A percentile compares a stretch with the other conserved stretches of the same genome.
Conservation (phyloP, 176 grass and related monocot species). For the Calamus simplicifolius region DNA sequence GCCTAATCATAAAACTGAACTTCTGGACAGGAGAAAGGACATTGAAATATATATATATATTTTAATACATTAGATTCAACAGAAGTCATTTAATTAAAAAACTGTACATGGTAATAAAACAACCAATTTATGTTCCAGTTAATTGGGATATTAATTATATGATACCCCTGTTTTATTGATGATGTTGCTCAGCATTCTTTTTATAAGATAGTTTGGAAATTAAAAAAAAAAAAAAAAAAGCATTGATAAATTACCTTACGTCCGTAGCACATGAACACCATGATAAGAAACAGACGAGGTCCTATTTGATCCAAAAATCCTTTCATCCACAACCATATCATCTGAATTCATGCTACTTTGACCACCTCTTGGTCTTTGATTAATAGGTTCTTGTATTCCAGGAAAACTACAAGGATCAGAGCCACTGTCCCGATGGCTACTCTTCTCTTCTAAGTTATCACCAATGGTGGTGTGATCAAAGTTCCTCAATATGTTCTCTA, state of each 20-base stretch:
- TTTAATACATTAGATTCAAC: no score
- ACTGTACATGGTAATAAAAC: no score
- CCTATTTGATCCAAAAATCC: slow-evolving; percentile 7
- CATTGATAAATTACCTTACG: not conserved
- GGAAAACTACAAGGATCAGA: slow-evolving; percentile 36
- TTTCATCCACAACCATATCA: slow-evolving; percentile 14
- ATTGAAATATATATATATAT: no score
- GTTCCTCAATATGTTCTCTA: not conserved
- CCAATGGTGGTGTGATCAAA: slow-evolving; percentile 11
- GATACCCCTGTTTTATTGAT: no score
- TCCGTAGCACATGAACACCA: slow-evolving; percentile 6
- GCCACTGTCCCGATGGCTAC: slow-evolving; percentile 18
- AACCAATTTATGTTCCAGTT: no score
- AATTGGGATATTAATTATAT: no score
- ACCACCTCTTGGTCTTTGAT: not conserved
- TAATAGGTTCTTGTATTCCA: not conserved
- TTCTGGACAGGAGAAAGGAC: no score
- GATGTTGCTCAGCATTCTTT: no score
- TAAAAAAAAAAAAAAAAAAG: no score
- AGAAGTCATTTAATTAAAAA: no score
- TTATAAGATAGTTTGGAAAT: no score
- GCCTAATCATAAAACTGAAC: no score
- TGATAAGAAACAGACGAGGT: slow-evolving; percentile 2
- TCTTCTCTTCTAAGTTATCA: slow-evolving; percentile 44
- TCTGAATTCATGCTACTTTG: slow-evolving; percentile 4